phyloP scores from a whole-genome alignment of 73 alveolate genomes.

The Paramecium bursaria region DNA sequence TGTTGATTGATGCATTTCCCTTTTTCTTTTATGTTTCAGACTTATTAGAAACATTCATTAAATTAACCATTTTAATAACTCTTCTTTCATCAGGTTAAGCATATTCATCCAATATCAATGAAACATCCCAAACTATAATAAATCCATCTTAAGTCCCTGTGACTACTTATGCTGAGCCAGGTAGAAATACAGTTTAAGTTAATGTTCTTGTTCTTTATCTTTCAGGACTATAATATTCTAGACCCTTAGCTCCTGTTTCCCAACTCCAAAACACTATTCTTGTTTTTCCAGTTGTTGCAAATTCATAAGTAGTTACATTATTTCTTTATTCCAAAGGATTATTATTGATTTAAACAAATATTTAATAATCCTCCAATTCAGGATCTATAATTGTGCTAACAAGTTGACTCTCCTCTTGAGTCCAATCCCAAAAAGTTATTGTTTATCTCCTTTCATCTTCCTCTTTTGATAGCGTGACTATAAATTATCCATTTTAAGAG shows the following conservation, averaged over 20 bases:
- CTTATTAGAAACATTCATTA: constrained; percentile 82
- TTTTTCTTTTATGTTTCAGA: constrained; percentile 82
- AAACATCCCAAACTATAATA: constrained; percentile 97
- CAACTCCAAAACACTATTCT: constrained; percentile 84
- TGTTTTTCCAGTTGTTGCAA: constrained; percentile 83
- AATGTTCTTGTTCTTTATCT: constrained; percentile 75
- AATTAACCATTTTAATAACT: constrained; percentile 92
- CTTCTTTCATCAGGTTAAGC: constrained; percentile 96
- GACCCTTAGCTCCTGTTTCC: constrained; percentile 77
- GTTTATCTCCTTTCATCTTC: constrained; percentile 29
- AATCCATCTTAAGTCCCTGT: constrained; percentile 97
- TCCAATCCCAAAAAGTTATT: constrained; percentile 75
- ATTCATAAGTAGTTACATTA: constrained; percentile 54
- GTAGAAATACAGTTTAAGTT: constrained; percentile 95
- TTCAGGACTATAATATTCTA: constrained; percentile 82
- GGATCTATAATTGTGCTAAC: constrained; percentile 29
- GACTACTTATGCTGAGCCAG: constrained; percentile 89
- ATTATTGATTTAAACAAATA: constrained; percentile 37
- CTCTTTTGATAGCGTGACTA: constrained; percentile 69
- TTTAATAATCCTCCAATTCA: constrained; percentile 41
- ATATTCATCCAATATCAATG: constrained; percentile 95
- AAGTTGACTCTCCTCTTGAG: constrained; percentile 13
- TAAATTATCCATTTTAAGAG: constrained; percentile 58
- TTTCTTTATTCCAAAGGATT: constrained; percentile 11
- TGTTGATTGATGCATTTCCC: constrained; percentile 87